Evolutionary conservation across 2,329 filamentous ascomycete genomes (phyloP), one percentile per base, ranked within the genome.

Genomic region (Ophiostoma australiae): DNA sequence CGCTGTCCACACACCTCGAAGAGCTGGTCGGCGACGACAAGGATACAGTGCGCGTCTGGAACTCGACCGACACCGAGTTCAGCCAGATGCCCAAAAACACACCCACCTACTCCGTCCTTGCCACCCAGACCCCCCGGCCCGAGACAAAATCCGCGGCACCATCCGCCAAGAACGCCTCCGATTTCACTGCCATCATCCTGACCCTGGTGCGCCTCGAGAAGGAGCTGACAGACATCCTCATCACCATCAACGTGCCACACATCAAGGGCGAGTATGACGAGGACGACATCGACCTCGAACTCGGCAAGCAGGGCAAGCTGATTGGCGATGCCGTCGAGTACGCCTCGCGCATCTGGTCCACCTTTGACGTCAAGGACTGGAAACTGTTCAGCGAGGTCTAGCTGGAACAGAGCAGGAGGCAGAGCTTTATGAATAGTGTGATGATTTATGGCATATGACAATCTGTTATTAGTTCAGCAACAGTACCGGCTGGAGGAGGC

Each of bases 181-280:
- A 89, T 77, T 91, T 91, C 79, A 92, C 91, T 8, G 91, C 87
- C 61, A 89, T 95, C 72, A 87, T 94, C 74, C 84, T 97, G 74
- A 87, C 92, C 20, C 83, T 97, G 58, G 81, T 97, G 71, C 86
- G 94, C 20, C 84, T 98, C 67, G 90, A 90, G 79, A 85, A 87
- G 76, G 85, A 93, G 77, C 84, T 83, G 71, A 94, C 94, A 0
- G 94, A 98, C 80, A 82, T 98, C 55, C 82, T 97, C 67, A 88
- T 97, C 73, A 91, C 91, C 58, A 87, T 97, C 77, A 97, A 97
- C 80, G 91, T 97, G 67, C 94, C 94, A 37, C 90, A 95, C 77
- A 90, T 93, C 75, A 85, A 87, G 75, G 89, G 90, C 73, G 87
- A 91, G 78, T 93, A 93, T 78, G 84, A 89, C 76, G 87, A 89